These are phyloP conservation scores for Curvularia spicifera DNA, from an alignment of 2,329 filamentous ascomycete genomes.

Conservation along the genomic window DNA sequence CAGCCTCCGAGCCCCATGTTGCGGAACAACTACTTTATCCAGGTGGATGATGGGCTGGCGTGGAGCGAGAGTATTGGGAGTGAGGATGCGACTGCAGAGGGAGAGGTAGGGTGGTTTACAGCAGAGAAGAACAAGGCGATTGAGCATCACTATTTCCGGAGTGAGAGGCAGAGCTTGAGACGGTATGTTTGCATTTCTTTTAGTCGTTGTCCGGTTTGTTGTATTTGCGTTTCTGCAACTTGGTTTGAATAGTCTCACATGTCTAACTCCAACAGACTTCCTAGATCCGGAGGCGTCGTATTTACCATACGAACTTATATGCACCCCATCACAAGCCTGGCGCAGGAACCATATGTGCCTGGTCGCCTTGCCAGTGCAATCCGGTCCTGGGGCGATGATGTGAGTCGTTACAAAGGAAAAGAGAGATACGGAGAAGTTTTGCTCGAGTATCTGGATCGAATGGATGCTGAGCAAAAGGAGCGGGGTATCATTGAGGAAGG, in stretches of 20 bases:
- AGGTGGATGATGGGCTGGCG: slow-evolving; percentile 77
- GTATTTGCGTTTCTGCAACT: neutral
- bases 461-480: slow-evolving; percentile 76
- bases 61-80: slow-evolving; percentile 79
- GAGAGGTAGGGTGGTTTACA: slow-evolving; percentile 68
- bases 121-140: slow-evolving; percentile 77
- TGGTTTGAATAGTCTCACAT: neutral
- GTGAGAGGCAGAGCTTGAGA: slow-evolving; percentile 73
- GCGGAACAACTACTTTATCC: slow-evolving; percentile 86
- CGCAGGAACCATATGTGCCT: slow-evolving; percentile 74
- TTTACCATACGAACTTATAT: slow-evolving; percentile 87
- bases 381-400: slow-evolving; percentile 81
- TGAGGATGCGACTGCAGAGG: slow-evolving; percentile 65
- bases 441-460: slow-evolving; percentile 75
- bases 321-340: slow-evolving; percentile 71
- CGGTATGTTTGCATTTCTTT: slow-evolving; percentile 44
- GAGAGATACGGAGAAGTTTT: slow-evolving; percentile 76
- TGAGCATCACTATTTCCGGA: slow-evolving; percentile 76
- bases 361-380: slow-evolving; percentile 78
- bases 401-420: slow-evolving; percentile 77
- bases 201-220: neutral
- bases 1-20: slow-evolving; percentile 70
- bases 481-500: slow-evolving; percentile 66
- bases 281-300: slow-evolving; percentile 58
- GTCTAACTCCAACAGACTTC: slow-evolving; percentile 42